Evolutionary conservation across 1,284 basidiomycete genomes (phyloP).

Genomic region (Spongispora temasekensis): DNA sequence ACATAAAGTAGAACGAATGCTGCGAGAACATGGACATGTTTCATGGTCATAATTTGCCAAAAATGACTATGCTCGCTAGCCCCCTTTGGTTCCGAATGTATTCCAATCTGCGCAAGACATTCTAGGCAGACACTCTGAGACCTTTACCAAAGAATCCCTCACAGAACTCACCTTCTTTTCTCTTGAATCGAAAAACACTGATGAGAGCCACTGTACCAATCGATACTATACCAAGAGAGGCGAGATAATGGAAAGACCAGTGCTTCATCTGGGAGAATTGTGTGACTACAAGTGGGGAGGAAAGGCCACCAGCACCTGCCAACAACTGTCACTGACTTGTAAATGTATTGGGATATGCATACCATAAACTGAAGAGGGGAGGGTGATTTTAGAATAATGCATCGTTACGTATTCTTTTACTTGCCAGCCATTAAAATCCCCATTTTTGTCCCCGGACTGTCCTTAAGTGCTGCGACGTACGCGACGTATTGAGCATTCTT

Average conservation of each 20-base stretch:
- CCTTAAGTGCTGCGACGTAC: constrained; percentile 24
- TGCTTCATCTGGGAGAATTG: constrained; percentile 51
- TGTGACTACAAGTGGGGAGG: constrained; percentile 60
- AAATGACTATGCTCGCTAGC: constrained; percentile 41
- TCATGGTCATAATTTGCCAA: constrained; percentile 48
- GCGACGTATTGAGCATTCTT: constrained; percentile 32
- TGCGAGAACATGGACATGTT: constrained; percentile 51
- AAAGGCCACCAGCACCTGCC: constrained; percentile 58
- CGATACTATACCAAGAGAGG: constrained; percentile 56
- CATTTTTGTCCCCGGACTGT: constrained; percentile 29
- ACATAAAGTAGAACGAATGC: constrained; percentile 55
- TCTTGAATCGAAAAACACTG: constrained; percentile 53
- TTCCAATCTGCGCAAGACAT: constrained; percentile 34
- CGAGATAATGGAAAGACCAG: constrained; percentile 68
- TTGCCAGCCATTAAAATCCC: constrained; percentile 26
- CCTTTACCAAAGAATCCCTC: not conserved
- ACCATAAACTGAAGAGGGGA: constrained; percentile 25
- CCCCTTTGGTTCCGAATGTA: constrained; percentile 25
- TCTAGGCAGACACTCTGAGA: constrained; percentile 13
- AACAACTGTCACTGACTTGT: not conserved
- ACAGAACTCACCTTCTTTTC: constrained; percentile 47
- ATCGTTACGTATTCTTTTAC: not conserved
- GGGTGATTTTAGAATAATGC: not conserved
- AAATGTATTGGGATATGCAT: not conserved
- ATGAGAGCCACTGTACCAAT: constrained; percentile 45